Evolutionary conservation across 208 protist species (phyloP).

Genomic region (Acanthamoeba sp.): DNA sequence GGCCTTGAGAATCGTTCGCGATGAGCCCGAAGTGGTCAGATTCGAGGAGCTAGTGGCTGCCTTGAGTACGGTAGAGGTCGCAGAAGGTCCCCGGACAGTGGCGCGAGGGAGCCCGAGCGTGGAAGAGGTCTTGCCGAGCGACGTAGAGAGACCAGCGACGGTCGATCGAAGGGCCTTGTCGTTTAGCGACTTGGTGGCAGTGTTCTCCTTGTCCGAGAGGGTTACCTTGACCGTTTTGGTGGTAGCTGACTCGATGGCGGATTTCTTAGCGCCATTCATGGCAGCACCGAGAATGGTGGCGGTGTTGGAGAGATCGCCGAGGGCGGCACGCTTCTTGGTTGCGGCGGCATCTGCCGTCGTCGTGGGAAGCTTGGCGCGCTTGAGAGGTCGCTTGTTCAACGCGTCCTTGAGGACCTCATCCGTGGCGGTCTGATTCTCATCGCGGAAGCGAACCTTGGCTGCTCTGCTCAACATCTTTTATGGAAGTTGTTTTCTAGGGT

Average conservation of each 20-base stretch:
- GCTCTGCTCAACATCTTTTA: constrained; percentile 47
- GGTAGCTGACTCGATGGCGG: not conserved
- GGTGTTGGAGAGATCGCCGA: constrained; percentile 49
- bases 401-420: constrained; percentile 42
- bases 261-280: constrained; percentile 13
- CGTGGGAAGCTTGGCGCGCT: constrained; percentile 49
- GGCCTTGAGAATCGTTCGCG: constrained; percentile 31
- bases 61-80: not conserved
- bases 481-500: not conserved
- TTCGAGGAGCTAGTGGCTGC: not conserved
- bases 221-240: constrained; percentile 13
- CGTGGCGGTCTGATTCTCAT: constrained; percentile 50
- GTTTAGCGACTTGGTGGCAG: not conserved
- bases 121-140: constrained; percentile 12
- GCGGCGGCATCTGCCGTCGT: not conserved
- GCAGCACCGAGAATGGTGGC: not conserved
- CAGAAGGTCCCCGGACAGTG: not conserved
- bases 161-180: constrained; percentile 42
- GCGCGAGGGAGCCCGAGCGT: not conserved
- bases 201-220: constrained; percentile 45
- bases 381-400: not conserved
- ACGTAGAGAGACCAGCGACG: not conserved
- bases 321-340: constrained; percentile 51
- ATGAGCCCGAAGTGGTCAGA: not conserved
- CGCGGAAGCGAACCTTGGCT: constrained; percentile 31